Evolutionary conservation across 257 asterid genomes (phyloP).

Genomic region (Haberlea rhodopensis): DNA sequence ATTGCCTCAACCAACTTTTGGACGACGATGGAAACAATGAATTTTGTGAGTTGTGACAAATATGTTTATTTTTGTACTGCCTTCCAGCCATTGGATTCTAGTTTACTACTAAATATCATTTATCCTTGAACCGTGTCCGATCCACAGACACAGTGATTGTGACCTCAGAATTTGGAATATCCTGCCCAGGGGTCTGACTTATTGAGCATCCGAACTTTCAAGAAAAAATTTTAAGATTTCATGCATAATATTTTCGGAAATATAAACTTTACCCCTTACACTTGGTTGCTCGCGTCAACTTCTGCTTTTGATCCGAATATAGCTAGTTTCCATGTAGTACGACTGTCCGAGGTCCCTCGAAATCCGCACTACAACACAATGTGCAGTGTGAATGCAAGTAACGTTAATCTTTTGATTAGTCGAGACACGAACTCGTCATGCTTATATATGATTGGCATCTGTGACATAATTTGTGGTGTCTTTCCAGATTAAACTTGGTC

Average conservation of each 20-base stretch:
- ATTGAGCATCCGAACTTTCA: background rate
- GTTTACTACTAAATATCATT: background rate
- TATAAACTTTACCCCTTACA: no score
- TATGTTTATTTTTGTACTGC: constrained; percentile 21
- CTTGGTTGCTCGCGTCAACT: no score
- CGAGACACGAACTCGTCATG: background rate
- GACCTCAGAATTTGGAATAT: constrained; percentile 9
- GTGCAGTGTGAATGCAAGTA: no score
- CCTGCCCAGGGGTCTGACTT: background rate
- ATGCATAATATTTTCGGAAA: background rate
- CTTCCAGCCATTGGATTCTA: constrained; percentile 19
- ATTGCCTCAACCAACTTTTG: constrained; percentile 24
- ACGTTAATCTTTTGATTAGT: no score
- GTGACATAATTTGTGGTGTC: background rate
- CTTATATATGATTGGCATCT: background rate
- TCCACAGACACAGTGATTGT: background rate
- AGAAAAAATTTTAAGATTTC: background rate
- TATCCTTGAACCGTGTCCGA: constrained; percentile 9
- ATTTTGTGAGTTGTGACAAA: constrained; percentile 16
- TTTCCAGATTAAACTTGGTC: background rate
- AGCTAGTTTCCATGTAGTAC: no score
- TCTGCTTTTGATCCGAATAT: no score
- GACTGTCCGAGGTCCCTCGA: no score
- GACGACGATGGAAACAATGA: constrained; percentile 33
- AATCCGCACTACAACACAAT: no score